phyloP scores from a whole-genome alignment of 306 rosid species.

The Cercis canadensis region DNA sequence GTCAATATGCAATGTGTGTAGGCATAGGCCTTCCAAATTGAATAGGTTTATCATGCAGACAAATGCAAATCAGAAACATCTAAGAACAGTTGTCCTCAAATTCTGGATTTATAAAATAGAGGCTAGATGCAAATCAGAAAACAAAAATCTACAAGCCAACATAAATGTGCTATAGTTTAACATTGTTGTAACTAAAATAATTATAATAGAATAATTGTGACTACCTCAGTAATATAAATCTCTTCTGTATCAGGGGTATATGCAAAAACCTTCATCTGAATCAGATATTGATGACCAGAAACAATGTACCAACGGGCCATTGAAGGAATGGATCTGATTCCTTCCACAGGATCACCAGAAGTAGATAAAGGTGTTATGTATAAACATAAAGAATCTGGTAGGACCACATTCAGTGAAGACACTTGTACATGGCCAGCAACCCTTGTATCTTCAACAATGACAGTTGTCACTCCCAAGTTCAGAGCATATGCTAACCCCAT shows the following conservation, averaged over 20 bases:
- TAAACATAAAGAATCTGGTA: conserved; percentile 68
- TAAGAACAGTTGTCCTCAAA: conserved; percentile 7
- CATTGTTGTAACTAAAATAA: conserved; percentile 18
- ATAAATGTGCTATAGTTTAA: conserved; percentile 23
- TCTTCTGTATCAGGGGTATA: conserved; percentile 72
- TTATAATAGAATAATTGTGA: conserved; percentile 29
- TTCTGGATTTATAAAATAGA: conserved; percentile 13
- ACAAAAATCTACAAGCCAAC: conserved; percentile 23
- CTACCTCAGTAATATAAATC: conserved; percentile 89
- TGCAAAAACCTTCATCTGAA: conserved; percentile 81
- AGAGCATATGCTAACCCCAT: conserved; percentile 72
- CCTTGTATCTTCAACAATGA: conserved; percentile 85
- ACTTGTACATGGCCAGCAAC: conserved; percentile 84
- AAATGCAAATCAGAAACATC: conserved; percentile 31
- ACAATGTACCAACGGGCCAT: conserved; percentile 70
- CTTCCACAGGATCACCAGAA: conserved; percentile 64
- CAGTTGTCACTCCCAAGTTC: conserved; percentile 70
- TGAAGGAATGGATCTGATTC: conserved; percentile 53
- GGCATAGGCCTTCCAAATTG: background rate
- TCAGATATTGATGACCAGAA: conserved; percentile 80
- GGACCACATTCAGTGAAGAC: conserved; percentile 82
- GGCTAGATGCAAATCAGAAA: conserved; percentile 28
- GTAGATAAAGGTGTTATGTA: conserved; percentile 64
- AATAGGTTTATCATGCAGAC: conserved; percentile 2
- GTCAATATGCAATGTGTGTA: background rate